Conservation (phyloP, 495 filamentous ascomycete species). For the Platismatia glauca region DNA sequence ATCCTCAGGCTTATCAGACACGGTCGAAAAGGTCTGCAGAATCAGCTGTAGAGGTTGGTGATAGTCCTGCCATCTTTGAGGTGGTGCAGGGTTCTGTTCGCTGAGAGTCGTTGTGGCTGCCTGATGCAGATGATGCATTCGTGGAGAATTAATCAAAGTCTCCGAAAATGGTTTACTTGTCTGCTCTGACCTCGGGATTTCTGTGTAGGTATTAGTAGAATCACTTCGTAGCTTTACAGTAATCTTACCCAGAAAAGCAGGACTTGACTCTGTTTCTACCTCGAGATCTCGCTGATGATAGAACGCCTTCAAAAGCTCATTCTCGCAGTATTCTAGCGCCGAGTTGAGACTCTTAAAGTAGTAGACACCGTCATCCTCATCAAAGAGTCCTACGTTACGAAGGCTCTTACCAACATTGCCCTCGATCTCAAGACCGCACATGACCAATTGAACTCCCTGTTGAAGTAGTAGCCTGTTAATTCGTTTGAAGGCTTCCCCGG, state of each 20-base stretch:
- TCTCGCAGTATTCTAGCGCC: conserved; percentile 88
- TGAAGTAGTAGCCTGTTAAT: conserved; percentile 72
- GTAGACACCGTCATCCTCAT: conserved; percentile 54
- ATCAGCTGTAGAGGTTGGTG: conserved; percentile 84
- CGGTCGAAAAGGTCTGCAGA: conserved; percentile 81
- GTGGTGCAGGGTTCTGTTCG: conserved; percentile 45
- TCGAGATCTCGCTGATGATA: conserved; percentile 43
- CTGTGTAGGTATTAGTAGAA: conserved; percentile 11
- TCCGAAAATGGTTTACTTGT: conserved; percentile 28
- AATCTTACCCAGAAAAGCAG: conserved; percentile 17
- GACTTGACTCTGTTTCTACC: conserved; percentile 15
- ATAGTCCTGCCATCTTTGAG: conserved; percentile 68
- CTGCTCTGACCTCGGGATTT: conserved; percentile 21
- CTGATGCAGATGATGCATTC: conserved; percentile 64
- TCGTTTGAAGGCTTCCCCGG: conserved; percentile 86
- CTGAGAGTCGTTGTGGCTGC: conserved; percentile 65
- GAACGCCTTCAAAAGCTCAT: conserved; percentile 81
- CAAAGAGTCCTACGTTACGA: conserved; percentile 68
- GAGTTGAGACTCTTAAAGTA: conserved; percentile 87
- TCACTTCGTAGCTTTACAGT: not conserved
- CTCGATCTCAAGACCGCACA: conserved; percentile 68
- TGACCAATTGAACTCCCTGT: conserved; percentile 65
- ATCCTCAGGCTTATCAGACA: conserved; percentile 70
- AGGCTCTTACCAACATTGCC: conserved; percentile 69
- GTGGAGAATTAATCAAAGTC: conserved; percentile 62